A percentile compares a stretch with the other conserved stretches of the same genome.
Conservation (phyloP, 2,329 filamentous ascomycete species). For the Pleomassaria siparia region DNA sequence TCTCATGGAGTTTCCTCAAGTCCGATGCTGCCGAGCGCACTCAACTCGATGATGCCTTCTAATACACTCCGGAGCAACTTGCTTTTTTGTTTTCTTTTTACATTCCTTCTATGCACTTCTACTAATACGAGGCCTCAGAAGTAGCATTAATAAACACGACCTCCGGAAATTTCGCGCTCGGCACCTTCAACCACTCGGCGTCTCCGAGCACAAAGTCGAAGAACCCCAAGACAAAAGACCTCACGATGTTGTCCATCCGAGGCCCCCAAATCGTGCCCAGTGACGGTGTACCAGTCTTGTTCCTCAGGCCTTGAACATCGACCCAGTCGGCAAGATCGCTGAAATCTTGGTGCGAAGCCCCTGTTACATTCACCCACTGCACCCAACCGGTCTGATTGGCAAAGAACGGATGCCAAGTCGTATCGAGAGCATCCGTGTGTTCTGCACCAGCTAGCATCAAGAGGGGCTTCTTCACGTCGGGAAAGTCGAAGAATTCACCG, state of each 20-base stretch:
- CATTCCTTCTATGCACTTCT: not conserved
- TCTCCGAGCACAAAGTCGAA: conserved; percentile 16
- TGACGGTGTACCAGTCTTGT: conserved; percentile 12
- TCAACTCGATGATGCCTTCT: not conserved
- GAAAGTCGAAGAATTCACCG: conserved; percentile 13
- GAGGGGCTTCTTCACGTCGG: conserved; percentile 20
- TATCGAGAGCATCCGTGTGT: conserved; percentile 17
- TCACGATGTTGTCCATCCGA: conserved; percentile 22
- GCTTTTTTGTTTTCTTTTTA: not conserved
- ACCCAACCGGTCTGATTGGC: conserved; percentile 24
- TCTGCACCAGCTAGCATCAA: conserved; percentile 19
- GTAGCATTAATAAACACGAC: conserved; percentile 11
- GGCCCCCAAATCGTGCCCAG: conserved; percentile 18
- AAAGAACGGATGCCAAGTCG: conserved; percentile 21
- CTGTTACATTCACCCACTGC: conserved; percentile 20
- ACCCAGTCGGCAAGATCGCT: conserved; percentile 26
- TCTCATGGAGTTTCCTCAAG: not conserved
- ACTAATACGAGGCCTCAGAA: conserved; percentile 1
- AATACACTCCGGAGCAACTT: too few relatives aligned
- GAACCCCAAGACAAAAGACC: conserved; percentile 13
- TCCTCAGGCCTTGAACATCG: conserved; percentile 20
- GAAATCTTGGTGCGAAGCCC: conserved; percentile 22
- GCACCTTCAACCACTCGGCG: conserved; percentile 5
- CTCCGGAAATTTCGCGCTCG: conserved; percentile 10
- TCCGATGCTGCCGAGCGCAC: too few relatives aligned